These are phyloP conservation scores for Lophiotrema nucula DNA, from an alignment of 495 filamentous ascomycete species.

Conservation along the genomic window DNA sequence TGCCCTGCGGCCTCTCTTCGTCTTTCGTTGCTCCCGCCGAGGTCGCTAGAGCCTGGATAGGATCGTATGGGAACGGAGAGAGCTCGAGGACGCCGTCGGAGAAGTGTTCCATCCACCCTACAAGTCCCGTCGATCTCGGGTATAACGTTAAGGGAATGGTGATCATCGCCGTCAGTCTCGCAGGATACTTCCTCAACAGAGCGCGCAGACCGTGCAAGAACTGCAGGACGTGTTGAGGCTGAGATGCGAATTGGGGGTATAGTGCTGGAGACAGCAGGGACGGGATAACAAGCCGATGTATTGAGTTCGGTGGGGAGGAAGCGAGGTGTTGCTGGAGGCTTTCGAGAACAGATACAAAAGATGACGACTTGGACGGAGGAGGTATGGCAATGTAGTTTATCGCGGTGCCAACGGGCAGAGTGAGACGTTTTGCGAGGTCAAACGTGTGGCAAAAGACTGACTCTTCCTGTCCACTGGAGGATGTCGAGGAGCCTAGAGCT, in stretches of 20 bases:
- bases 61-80: conserved; percentile 69
- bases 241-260: conserved; percentile 66
- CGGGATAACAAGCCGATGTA: conserved; percentile 84
- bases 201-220: conserved; percentile 80
- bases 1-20: conserved; percentile 80
- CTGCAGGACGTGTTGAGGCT: conserved; percentile 70
- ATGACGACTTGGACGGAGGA: conserved; percentile 43
- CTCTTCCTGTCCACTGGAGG: background rate
- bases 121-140: conserved; percentile 72
- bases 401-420: conserved; percentile 53
- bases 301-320: conserved; percentile 54
- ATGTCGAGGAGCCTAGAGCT: too few relatives aligned
- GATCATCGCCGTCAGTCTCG: conserved; percentile 68
- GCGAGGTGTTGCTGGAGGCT: conserved; percentile 58
- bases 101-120: conserved; percentile 85
- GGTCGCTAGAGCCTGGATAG: conserved; percentile 54
- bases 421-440: conserved; percentile 82
- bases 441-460: conserved; percentile 78
- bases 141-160: conserved; percentile 79
- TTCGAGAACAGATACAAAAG: conserved; percentile 64
- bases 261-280: conserved; percentile 77
- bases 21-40: conserved; percentile 51
- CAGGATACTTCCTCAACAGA: conserved; percentile 64
- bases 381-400: conserved; percentile 58
- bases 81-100: conserved; percentile 86